Conservation (phyloP, 2,329 filamentous ascomycete genomes). For the Aureobasidium lini region DNA sequence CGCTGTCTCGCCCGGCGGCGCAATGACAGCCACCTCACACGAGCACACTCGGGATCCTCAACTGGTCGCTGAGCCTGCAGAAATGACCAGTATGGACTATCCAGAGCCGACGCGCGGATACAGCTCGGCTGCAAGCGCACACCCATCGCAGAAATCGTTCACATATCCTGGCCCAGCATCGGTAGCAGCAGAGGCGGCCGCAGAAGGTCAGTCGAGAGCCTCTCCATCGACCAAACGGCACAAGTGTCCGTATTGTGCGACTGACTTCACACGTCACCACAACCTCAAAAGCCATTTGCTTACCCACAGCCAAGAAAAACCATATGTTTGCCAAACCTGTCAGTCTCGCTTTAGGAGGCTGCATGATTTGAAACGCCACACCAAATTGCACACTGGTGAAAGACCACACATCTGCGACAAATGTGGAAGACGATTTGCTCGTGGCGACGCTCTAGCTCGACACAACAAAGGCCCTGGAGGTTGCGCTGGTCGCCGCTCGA, state of each 20-base stretch:
- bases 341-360: conserved; percentile 84
- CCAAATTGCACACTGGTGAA: conserved; percentile 93
- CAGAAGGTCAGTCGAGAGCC: conserved; percentile 47
- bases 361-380: conserved; percentile 92
- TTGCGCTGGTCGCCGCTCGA: conserved; percentile 83
- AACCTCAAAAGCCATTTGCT: conserved; percentile 96
- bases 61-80: conserved; percentile 28
- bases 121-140: conserved; percentile 19
- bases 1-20: conserved; percentile 23
- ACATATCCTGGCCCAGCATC: conserved; percentile 57
- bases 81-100: conserved; percentile 27
- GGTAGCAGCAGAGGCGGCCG: conserved; percentile 28
- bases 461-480: conserved; percentile 95
- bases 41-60: neutral
- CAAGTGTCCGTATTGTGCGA: conserved; percentile 92
- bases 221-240: conserved; percentile 81
- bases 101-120: conserved; percentile 23
- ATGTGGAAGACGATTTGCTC: conserved; percentile 88
- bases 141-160: conserved; percentile 46
- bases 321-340: conserved; percentile 89
- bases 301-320: conserved; percentile 97
- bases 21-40: conserved; percentile 35
- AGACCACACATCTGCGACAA: conserved; percentile 91
- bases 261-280: conserved; percentile 94
- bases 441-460: conserved; percentile 86